These are phyloP conservation scores for Alternaria consortialis DNA, from an alignment of 2,329 filamentous ascomycete genomes.

Conservation along the genomic window DNA sequence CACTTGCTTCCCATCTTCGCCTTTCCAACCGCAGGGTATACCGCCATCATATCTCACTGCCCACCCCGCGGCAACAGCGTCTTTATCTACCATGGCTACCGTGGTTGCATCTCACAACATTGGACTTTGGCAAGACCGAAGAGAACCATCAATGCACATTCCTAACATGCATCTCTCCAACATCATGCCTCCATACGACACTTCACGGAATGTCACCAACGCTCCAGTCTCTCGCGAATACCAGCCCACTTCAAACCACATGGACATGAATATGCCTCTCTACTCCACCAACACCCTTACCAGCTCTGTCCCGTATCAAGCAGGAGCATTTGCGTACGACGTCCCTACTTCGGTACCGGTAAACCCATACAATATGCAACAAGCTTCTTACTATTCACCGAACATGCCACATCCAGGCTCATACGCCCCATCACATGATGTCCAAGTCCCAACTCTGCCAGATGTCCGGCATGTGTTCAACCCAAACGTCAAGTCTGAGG, in stretches of 20 bases:
- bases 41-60: constrained; percentile 32
- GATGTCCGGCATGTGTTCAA: constrained; percentile 42
- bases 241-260: constrained; percentile 42
- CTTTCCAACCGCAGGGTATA: constrained; percentile 25
- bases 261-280: constrained; percentile 50
- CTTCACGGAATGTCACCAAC: constrained; percentile 35
- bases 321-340: constrained; percentile 49
- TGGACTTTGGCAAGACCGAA: constrained; percentile 47
- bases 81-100: constrained; percentile 46
- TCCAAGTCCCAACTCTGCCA: constrained; percentile 41
- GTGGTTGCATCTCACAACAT: constrained; percentile 50
- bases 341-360: constrained; percentile 35
- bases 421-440: constrained; percentile 32
- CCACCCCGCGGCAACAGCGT: constrained; percentile 28
- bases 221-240: constrained; percentile 40
- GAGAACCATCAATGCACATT: constrained; percentile 41
- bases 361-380: constrained; percentile 51
- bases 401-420: constrained; percentile 38
- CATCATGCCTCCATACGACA: constrained; percentile 44
- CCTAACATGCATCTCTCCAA: constrained; percentile 42
- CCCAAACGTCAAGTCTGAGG: constrained; percentile 56
- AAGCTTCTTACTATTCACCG: constrained; percentile 37
- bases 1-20: constrained; percentile 29
- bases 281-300: constrained; percentile 41
- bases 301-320: constrained; percentile 47